phyloP scores from a whole-genome alignment of 179 eudicot species.

The Patellifolia procumbens region DNA sequence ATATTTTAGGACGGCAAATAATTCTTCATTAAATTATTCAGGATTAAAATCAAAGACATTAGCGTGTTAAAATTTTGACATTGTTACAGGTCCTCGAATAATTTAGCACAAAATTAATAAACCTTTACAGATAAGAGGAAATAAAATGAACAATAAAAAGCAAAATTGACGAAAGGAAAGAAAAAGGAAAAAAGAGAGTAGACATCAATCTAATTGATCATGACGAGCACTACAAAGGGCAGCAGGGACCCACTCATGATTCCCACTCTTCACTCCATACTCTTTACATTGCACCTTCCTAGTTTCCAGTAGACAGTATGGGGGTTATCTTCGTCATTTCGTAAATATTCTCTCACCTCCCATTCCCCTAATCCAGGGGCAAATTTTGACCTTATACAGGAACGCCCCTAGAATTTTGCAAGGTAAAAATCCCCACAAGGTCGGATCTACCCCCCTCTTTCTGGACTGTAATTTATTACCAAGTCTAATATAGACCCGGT shows the following conservation, averaged over 20 bases:
- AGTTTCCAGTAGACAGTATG: background rate
- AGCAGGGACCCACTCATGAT: slow-evolving; percentile 11
- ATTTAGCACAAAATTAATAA: too few species aligned
- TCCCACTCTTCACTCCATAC: background rate
- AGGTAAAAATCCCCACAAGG: background rate
- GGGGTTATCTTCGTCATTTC: slow-evolving; percentile 12
- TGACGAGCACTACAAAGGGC: slow-evolving; percentile 12
- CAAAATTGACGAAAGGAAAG: background rate
- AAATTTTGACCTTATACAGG: slow-evolving; percentile 7
- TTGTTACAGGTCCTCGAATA: too few species aligned
- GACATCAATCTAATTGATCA: slow-evolving; percentile 15
- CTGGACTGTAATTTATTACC: too few species aligned
- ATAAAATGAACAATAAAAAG: background rate
- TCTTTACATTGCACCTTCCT: background rate
- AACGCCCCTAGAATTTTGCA: slow-evolving; percentile 14
- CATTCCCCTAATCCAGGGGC: slow-evolving; percentile 20
- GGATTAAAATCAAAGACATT: too few species aligned
- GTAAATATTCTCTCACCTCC: background rate
- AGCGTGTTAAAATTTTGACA: too few species aligned
- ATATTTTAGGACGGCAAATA: too few species aligned
- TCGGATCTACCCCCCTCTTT: slow-evolving; percentile 1
- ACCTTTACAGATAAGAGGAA: too few species aligned
- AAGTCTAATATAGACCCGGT: too few species aligned
- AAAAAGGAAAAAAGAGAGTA: background rate
- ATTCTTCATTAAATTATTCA: too few species aligned